phyloP scores from a whole-genome alignment of 2,329 filamentous ascomycete genomes.

The Aspergillus tanneri region DNA sequence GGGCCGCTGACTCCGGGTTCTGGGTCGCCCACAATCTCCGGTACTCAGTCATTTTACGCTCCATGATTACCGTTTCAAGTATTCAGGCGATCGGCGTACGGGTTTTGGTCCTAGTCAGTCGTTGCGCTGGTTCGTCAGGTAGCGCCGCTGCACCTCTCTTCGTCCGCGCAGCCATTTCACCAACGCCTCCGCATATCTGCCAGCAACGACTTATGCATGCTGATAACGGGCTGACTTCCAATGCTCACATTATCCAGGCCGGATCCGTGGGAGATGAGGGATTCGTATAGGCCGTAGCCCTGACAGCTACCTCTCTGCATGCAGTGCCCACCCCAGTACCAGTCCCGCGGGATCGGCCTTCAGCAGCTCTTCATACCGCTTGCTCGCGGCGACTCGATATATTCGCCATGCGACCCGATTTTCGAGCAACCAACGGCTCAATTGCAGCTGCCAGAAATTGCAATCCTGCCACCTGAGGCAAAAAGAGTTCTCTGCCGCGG shows the following conservation, averaged over 20 bases:
- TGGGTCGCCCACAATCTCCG: slow-evolving; percentile 33
- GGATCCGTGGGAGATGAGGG: slow-evolving; percentile 51
- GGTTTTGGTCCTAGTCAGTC: slow-evolving; percentile 14
- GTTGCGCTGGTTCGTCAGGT: not conserved
- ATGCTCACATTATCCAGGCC: slow-evolving; percentile 48
- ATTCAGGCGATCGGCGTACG: slow-evolving; percentile 29
- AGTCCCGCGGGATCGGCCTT: slow-evolving; percentile 54
- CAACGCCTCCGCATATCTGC: slow-evolving; percentile 51
- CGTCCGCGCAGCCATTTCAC: slow-evolving; percentile 45
- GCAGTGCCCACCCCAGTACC: slow-evolving; percentile 51
- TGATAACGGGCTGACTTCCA: slow-evolving; percentile 54
- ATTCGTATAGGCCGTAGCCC: slow-evolving; percentile 53
- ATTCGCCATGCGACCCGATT: slow-evolving; percentile 33
- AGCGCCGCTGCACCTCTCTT: slow-evolving; percentile 16
- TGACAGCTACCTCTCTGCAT: slow-evolving; percentile 46
- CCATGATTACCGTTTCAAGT: slow-evolving; percentile 21
- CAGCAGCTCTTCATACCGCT: slow-evolving; percentile 45
- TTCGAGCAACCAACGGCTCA: slow-evolving; percentile 38
- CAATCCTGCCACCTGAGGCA: slow-evolving; percentile 53
- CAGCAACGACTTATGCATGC: slow-evolving; percentile 50
- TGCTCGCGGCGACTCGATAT: slow-evolving; percentile 39
- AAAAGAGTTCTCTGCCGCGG: slow-evolving; percentile 34
- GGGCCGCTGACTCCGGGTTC: slow-evolving; percentile 25
- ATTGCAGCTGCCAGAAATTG: slow-evolving; percentile 49
- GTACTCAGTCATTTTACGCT: slow-evolving; percentile 33